Evolutionary conservation across 805 yeast genomes (phyloP).

Genomic region (Yarrowia alimentaria): DNA sequence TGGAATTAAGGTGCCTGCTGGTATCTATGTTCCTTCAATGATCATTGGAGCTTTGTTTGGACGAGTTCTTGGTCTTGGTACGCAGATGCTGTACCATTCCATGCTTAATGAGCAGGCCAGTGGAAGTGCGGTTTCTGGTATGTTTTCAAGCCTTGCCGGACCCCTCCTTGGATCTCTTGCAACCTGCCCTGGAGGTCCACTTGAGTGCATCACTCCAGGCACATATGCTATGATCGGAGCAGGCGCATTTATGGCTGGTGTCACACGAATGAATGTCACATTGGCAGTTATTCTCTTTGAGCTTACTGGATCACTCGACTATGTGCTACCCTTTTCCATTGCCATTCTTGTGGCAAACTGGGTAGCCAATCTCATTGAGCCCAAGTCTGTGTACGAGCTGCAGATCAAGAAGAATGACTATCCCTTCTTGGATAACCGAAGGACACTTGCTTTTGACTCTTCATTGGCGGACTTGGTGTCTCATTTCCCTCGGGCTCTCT

Average conservation of each 20-base stretch:
- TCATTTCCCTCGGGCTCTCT: slow-evolving; percentile 32
- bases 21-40: slow-evolving; percentile 65
- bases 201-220: slow-evolving; percentile 69
- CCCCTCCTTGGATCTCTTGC: slow-evolving; percentile 2
- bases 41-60: slow-evolving; percentile 62
- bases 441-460: slow-evolving; percentile 40
- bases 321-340: slow-evolving; percentile 56
- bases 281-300: slow-evolving; percentile 92
- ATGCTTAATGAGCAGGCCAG: slow-evolving; percentile 13
- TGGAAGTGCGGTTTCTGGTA: slow-evolving; percentile 1
- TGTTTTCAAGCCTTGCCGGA: too few species aligned
- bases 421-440: slow-evolving; percentile 52
- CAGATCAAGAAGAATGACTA: slow-evolving; percentile 49
- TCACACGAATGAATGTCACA: slow-evolving; percentile 86
- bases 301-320: slow-evolving; percentile 55
- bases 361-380: slow-evolving; percentile 54
- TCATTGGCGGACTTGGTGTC: slow-evolving; percentile 46
- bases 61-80: slow-evolving; percentile 46
- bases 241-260: slow-evolving; percentile 92
- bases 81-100: slow-evolving; percentile 32
- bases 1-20: slow-evolving; percentile 59
- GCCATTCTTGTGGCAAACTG: slow-evolving; percentile 58
- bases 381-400: slow-evolving; percentile 51
- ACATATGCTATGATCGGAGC: slow-evolving; percentile 96
- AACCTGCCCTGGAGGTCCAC: slow-evolving; percentile 23